Base-by-base conservation (phyloP, 345 rosid genomes). In the Iberis pinnata region DNA sequence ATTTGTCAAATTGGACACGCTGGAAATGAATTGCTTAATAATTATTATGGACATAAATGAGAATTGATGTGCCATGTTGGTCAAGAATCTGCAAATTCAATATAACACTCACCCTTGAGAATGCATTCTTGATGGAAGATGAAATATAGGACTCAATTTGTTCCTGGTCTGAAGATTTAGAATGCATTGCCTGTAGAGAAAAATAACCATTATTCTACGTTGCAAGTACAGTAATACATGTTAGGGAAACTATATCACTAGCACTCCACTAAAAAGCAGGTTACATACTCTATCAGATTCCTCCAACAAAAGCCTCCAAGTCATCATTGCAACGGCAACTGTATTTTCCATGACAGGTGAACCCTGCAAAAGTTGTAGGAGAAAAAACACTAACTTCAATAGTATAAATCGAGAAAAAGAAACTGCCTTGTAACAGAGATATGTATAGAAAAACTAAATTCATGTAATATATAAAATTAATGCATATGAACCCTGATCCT, bases 241-340 rank as follows among this genome's bases (percentile, higher is more conserved):
- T 19, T 45, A 33, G 33, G 24, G 17, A 22, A 64, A 43, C 35
- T 26, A 58, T 57, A 47, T 27, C 53, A 36, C 17, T 32, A 65
- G 27, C n/a, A 17, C 18, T 51, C 29, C 54, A 51, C 18, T 24
- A 26, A 46, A 61, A 49, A 43, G 24, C 9, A 49, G 12, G 51
- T 58, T 38, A 51, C 80, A 43, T 77, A 85, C 96, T 63, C 59
- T 52, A 65, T 88, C 98, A 76, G 93, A 78, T 69, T 88, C 95
- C 76, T 85, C 97, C 67, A 77, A 55, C 53, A 88, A 81, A 75
- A 92, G 95, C 76, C 96, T 81, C 73, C 86, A 77, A 62, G 81
- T 73, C 50, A 85, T 68, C 93, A 92, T 84, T 65, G 96, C 89
- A 71, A 83, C 77, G 56, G 82, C 68, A 43, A 92, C 80, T 37